Conservation (phyloP, 2,329 filamentous ascomycete genomes). For the Dactylellina leptospora region DNA sequence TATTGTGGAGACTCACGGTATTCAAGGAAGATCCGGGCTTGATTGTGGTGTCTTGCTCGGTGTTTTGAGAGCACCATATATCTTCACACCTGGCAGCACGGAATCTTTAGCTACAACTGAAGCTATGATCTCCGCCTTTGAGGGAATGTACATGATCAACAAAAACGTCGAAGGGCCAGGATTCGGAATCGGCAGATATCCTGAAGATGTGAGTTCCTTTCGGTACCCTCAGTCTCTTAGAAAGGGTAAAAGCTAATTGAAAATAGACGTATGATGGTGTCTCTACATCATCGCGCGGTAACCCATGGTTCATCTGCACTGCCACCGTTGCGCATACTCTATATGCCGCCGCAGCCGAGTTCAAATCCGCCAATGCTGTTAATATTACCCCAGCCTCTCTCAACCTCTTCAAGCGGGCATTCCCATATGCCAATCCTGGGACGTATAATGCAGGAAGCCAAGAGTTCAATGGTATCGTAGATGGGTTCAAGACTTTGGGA, state of each 20-base stretch:
- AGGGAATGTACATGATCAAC: slow-evolving; percentile 75
- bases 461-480: slow-evolving; percentile 67
- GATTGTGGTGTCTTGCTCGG: slow-evolving; percentile 76
- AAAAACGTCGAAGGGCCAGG: slow-evolving; percentile 66
- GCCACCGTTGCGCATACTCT: slow-evolving; percentile 81
- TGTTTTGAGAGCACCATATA: slow-evolving; percentile 74
- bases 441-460: slow-evolving; percentile 70
- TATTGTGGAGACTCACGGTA: slow-evolving; percentile 75
- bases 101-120: slow-evolving; percentile 78
- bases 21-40: slow-evolving; percentile 70
- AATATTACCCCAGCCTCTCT: slow-evolving; percentile 72
- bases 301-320: slow-evolving; percentile 83
- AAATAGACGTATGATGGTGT: slow-evolving; percentile 77
- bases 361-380: slow-evolving; percentile 71
- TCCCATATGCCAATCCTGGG: slow-evolving; percentile 68
- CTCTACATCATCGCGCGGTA: slow-evolving; percentile 60
- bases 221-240: slow-evolving; percentile 78
- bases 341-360: slow-evolving; percentile 78
- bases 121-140: slow-evolving; percentile 77
- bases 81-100: slow-evolving; percentile 80
- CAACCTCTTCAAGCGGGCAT: slow-evolving; percentile 75
- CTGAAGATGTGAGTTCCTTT: slow-evolving; percentile 74
- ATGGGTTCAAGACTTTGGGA: slow-evolving; percentile 71
- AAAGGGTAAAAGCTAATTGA: slow-evolving; percentile 70
- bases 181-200: slow-evolving; percentile 73